Evolutionary conservation across 2,329 filamentous ascomycete species (phyloP).

Genomic region (Arthrobotrys sinensis): DNA sequence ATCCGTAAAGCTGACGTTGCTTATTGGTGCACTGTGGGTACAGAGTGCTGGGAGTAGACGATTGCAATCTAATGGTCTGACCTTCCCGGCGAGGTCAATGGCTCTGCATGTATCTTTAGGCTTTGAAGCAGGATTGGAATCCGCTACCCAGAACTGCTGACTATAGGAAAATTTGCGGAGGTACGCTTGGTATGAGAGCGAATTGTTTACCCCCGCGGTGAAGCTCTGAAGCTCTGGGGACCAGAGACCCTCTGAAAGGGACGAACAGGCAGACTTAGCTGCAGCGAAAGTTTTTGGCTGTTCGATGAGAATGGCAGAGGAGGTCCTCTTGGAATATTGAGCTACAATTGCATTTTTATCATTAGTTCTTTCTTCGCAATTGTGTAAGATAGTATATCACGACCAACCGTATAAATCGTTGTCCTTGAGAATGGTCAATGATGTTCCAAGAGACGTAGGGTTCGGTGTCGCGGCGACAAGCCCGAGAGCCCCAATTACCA

Average conservation of each 20-base stretch:
- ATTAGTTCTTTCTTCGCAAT: neutral
- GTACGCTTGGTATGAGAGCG: slow-evolving; percentile 66
- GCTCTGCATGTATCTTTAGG: slow-evolving; percentile 58
- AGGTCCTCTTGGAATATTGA: slow-evolving; percentile 42
- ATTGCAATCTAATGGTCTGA: slow-evolving; percentile 60
- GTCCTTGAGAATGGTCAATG: slow-evolving; percentile 50
- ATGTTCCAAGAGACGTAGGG: slow-evolving; percentile 21
- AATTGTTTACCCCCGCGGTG: slow-evolving; percentile 64
- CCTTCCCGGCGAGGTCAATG: slow-evolving; percentile 65
- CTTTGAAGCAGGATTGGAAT: slow-evolving; percentile 55
- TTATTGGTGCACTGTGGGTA: slow-evolving; percentile 69
- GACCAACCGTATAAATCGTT: slow-evolving; percentile 47
- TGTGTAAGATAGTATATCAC: neutral
- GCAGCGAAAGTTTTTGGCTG: slow-evolving; percentile 33
- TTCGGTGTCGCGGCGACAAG: slow-evolving; percentile 8
- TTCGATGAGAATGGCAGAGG: slow-evolving; percentile 43
- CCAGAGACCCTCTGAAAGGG: slow-evolving; percentile 43
- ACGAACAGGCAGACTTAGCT: slow-evolving; percentile 30
- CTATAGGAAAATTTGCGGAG: slow-evolving; percentile 63
- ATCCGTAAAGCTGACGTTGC: slow-evolving; percentile 66
- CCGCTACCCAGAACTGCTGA: slow-evolving; percentile 67
- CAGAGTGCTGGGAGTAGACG: slow-evolving; percentile 67
- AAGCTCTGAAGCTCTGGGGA: slow-evolving; percentile 52
- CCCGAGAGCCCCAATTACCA: slow-evolving; percentile 2
- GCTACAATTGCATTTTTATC: slow-evolving; percentile 24